Conservation (phyloP, 441 rosid genomes). For the Viola pubescens region DNA sequence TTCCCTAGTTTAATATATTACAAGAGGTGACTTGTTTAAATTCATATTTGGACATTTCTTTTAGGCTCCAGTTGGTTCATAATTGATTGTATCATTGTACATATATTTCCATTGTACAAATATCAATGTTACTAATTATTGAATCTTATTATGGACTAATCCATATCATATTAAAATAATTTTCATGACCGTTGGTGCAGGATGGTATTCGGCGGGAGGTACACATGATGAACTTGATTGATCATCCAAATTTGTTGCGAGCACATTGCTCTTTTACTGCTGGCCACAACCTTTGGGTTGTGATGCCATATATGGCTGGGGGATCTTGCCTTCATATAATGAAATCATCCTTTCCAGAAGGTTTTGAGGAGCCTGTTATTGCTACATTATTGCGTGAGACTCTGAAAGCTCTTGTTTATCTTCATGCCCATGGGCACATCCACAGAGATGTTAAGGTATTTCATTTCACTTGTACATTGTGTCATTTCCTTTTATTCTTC, state of each 20-base stretch:
- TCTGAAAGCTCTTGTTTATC: constrained; percentile 95
- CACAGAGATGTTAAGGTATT: constrained; percentile 97
- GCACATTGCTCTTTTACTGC: constrained; percentile 95
- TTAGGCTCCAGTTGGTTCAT: too few relatives aligned
- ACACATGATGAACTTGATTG: constrained; percentile 86
- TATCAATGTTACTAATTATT: too few relatives aligned
- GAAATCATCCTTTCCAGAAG: constrained; percentile 77
- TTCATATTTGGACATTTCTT: too few relatives aligned
- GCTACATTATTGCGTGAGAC: constrained; percentile 84
- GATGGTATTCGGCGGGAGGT: constrained; percentile 98
- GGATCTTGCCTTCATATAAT: constrained; percentile 98
- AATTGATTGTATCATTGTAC: too few relatives aligned
- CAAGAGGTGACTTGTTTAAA: too few relatives aligned
- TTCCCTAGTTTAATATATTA: too few relatives aligned
- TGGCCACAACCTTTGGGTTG: constrained; percentile 90
- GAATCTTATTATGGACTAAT: too few relatives aligned
- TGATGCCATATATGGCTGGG: constrained; percentile 99
- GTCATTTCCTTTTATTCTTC: not conserved
- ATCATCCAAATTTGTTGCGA: constrained; percentile 81
- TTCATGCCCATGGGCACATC: constrained; percentile 91
- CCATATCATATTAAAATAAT: not conserved
- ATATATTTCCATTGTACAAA: too few relatives aligned
- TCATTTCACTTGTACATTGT: constrained; percentile 8
- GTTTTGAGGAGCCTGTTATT: constrained; percentile 91
- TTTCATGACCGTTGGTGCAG: constrained; percentile 33